These are phyloP conservation scores for Arxiozyma slooffiae DNA, from an alignment of 1,139 yeast genomes.

Conservation along the genomic window DNA sequence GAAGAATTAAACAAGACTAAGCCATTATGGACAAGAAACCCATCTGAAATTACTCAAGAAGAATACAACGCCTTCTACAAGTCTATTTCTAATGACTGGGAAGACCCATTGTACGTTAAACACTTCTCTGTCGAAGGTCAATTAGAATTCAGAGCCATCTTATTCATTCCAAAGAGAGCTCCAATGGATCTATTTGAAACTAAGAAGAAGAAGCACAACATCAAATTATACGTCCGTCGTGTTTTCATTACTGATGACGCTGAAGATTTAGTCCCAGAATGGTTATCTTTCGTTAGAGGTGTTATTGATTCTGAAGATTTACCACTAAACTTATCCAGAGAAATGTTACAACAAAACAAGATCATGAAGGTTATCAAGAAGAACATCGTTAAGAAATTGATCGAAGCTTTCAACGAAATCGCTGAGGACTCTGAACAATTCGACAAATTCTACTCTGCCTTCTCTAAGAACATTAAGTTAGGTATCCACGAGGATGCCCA, in stretches of 20 bases:
- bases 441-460: slow-evolving; percentile 96
- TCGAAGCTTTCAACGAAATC: slow-evolving; percentile 97
- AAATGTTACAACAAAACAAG: slow-evolving; percentile 99
- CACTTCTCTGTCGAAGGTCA: slow-evolving; percentile 99
- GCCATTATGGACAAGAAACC: slow-evolving; percentile 99
- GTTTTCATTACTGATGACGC: slow-evolving; percentile 99
- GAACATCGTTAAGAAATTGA: slow-evolving; percentile 97
- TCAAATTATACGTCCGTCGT: slow-evolving; percentile 98
- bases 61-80: slow-evolving; percentile 99
- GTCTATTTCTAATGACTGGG: slow-evolving; percentile 99
- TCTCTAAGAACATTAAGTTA: slow-evolving; percentile 95
- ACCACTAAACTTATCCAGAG: slow-evolving; percentile 99
- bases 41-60: slow-evolving; percentile 94
- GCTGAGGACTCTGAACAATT: slow-evolving; percentile 99
- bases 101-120: slow-evolving; percentile 98
- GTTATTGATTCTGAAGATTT: slow-evolving; percentile 99
- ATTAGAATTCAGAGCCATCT: slow-evolving; percentile 96
- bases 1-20: slow-evolving; percentile 99
- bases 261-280: slow-evolving; percentile 97
- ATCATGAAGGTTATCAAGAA: slow-evolving; percentile 98
- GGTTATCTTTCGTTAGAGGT: slow-evolving; percentile 97
- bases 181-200: slow-evolving; percentile 96
- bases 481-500: slow-evolving; percentile 99
- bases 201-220: slow-evolving; percentile 98
- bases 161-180: slow-evolving; percentile 98